Conservation (phyloP, 495 filamentous ascomycete species). For the Tuber microsphaerosporum region DNA sequence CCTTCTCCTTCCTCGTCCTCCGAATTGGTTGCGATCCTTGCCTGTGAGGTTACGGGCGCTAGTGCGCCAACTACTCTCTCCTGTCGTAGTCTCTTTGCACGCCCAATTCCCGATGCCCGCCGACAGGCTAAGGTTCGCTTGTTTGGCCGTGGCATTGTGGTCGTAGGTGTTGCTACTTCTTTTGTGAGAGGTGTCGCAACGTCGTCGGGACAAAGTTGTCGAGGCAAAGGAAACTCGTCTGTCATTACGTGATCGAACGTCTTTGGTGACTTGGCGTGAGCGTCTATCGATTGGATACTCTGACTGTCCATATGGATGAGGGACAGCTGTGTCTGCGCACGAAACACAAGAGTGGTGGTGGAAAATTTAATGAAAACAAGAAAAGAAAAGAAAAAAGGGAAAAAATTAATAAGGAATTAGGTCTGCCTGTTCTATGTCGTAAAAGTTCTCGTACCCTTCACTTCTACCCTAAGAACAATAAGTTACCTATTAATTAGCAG, state of each 20-base stretch:
- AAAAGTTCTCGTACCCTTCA: background rate
- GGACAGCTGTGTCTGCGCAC: constrained; percentile 2
- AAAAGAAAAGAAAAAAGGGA: background rate
- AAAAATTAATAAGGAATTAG: background rate
- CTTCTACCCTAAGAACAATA: background rate
- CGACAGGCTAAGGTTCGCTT: constrained; percentile 25
- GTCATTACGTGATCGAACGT: background rate
- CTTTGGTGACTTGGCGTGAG: background rate
- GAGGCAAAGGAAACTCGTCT: background rate
- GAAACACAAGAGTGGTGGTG: background rate
- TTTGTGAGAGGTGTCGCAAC: background rate
- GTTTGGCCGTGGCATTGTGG: constrained; percentile 23
- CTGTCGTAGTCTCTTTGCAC: background rate
- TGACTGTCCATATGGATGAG: background rate
- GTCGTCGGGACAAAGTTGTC: background rate
- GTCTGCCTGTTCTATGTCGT: background rate
- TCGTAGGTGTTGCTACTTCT: background rate
- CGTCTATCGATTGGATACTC: background rate
- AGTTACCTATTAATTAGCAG: background rate
- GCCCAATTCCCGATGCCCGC: background rate
- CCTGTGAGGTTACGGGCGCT: background rate
- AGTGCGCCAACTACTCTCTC: background rate
- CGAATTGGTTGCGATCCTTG: background rate
- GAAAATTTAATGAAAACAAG: background rate
- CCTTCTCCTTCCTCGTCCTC: background rate